Base-by-base conservation (phyloP, 306 rosid genomes). In the Lagenaria siceraria region DNA sequence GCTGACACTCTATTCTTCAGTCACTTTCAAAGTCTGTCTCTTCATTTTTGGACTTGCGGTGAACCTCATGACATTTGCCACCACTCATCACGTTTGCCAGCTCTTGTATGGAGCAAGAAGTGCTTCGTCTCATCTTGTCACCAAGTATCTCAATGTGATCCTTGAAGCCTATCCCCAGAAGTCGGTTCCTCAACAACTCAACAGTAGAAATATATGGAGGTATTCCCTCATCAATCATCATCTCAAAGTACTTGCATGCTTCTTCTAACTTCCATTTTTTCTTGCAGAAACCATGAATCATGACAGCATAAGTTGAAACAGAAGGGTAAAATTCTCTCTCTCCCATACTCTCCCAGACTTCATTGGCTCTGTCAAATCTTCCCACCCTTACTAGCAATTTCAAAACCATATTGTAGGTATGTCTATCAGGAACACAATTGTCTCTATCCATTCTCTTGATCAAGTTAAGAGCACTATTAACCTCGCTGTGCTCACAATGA, bases 201-300 rank as follows among this genome's bases (percentile, higher is more conserved):
- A 92, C 54, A 0, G 95, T 94, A 48, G 91, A 81, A 74, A 81
- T 75, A 81, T 92, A 92, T 71, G 93, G 96, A 2, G 97, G 98
- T 80, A 92, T 87, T 80, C 97, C 96, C 84, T 92, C 97, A 71
- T 94, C 96, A 36, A 94, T 74, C 98, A 94, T 94, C 78, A 77
- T 82, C 88, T 87, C 95, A 81, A 92, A 90, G 87, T 92, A 94
- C 74, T 89, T 87, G 53, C 92, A 84, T 43, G 96, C 97, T 79
- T 90, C 96, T 83, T 92, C 97, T 51, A 90, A 77, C 81, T 90
- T 94, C 33, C 89, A 89, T 81, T 88, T 94, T 85, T 90, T 94
- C 81, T 87, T 89, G 68, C 88, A 87, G 48, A 92, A 81, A 61
- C 92, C 93, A 83, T 92, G 98, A 79, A 92, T 76, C 96, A 94